Conservation (phyloP, 305 asterid species). For the Solanum aculeatissimum region DNA sequence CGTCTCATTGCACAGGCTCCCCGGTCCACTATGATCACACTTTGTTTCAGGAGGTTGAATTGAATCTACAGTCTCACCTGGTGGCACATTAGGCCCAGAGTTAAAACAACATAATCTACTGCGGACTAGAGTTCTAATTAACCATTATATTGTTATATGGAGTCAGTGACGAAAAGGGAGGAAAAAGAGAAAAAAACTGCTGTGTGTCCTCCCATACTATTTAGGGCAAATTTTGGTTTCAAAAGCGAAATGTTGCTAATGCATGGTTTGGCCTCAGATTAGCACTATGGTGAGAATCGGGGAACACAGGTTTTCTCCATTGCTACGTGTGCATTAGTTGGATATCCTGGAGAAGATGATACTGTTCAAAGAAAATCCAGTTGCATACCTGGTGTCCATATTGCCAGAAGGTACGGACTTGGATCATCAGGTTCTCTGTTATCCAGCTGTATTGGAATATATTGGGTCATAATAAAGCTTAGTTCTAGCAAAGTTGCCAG, state of each 20-base stretch:
- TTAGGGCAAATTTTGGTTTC: background rate
- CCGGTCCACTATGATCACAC: conserved; percentile 39
- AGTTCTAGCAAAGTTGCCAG: background rate
- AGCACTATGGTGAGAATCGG: background rate
- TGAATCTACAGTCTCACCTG: conserved; percentile 81
- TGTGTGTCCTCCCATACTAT: background rate
- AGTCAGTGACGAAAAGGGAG: background rate
- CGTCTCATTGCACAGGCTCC: conserved; percentile 41
- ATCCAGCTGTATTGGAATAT: conserved; percentile 47
- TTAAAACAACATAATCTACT: background rate
- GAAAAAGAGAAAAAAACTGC: background rate
- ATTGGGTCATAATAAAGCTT: conserved; percentile 8
- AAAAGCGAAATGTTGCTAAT: background rate
- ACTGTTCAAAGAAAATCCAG: background rate
- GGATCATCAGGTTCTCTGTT: conserved; percentile 95
- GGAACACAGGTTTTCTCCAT: background rate
- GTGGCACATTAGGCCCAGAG: conserved; percentile 9
- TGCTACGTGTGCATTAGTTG: background rate
- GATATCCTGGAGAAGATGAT: background rate
- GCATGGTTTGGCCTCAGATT: background rate
- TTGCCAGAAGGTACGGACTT: conserved; percentile 89
- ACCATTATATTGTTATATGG: background rate
- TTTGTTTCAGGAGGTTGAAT: conserved; percentile 53
- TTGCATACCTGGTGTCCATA: conserved; percentile 90
- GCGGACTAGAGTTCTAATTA: background rate